Conservation (phyloP, 306 rosid genomes). For the Pterocarpus santalinus region DNA sequence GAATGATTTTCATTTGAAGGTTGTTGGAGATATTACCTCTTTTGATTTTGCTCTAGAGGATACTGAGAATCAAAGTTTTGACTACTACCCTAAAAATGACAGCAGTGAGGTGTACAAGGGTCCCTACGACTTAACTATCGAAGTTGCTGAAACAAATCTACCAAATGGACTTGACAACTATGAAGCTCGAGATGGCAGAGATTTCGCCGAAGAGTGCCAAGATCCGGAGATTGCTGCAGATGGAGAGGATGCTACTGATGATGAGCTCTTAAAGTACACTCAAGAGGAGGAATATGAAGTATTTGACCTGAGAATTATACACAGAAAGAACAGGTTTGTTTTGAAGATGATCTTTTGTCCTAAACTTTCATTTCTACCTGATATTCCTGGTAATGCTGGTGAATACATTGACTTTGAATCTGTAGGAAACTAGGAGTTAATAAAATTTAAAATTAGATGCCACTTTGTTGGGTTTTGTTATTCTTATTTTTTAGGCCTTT, state of each 20-base stretch:
- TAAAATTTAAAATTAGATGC: slow-evolving; percentile 23
- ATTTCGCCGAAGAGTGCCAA: slow-evolving; percentile 50
- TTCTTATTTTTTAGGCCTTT: neutral
- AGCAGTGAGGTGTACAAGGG: slow-evolving; percentile 47
- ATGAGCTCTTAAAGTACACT: slow-evolving; percentile 63
- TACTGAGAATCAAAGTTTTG: slow-evolving; percentile 42
- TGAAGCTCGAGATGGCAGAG: slow-evolving; percentile 48
- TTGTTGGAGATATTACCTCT: slow-evolving; percentile 57
- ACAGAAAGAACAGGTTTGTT: slow-evolving; percentile 92
- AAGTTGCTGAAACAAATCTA: slow-evolving; percentile 53
- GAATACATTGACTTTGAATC: slow-evolving; percentile 20
- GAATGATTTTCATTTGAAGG: slow-evolving; percentile 49
- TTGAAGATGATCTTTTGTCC: slow-evolving; percentile 26
- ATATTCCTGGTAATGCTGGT: slow-evolving; percentile 28
- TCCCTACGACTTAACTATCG: slow-evolving; percentile 50
- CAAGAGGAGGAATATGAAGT: slow-evolving; percentile 80
- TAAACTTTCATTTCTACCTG: slow-evolving; percentile 44
- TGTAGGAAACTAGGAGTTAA: slow-evolving; percentile 23
- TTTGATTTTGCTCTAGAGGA: slow-evolving; percentile 50
- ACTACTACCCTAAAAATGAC: slow-evolving; percentile 47
- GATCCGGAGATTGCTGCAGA: slow-evolving; percentile 55
- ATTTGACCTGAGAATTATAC: slow-evolving; percentile 84
- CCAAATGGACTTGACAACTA: slow-evolving; percentile 48
- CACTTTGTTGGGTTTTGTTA: slow-evolving; percentile 25
- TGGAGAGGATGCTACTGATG: slow-evolving; percentile 63